Evolutionary conservation across 2,329 filamentous ascomycete species (phyloP).

Genomic region (Alternaria longipes): DNA sequence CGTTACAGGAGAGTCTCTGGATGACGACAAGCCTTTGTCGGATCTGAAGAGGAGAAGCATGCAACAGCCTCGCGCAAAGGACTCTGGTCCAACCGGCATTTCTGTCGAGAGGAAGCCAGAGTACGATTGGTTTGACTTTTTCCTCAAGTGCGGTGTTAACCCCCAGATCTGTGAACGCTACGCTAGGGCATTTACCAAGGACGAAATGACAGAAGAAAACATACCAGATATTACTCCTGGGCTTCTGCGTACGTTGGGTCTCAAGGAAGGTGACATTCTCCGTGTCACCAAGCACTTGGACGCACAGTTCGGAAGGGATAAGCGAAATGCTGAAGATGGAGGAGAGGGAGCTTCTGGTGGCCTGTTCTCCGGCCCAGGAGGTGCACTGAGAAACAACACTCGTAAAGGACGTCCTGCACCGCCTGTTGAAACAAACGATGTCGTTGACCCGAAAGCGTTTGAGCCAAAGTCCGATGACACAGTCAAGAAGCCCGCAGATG

Average conservation of each 20-base stretch:
- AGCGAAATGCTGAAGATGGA: constrained; percentile 66
- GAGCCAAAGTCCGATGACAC: constrained; percentile 64
- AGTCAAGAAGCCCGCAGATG: constrained; percentile 57
- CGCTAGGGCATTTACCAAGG: constrained; percentile 84
- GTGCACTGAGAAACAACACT: constrained; percentile 90
- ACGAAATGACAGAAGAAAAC: constrained; percentile 96
- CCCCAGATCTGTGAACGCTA: constrained; percentile 95
- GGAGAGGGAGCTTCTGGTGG: constrained; percentile 71
- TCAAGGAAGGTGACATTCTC: constrained; percentile 95
- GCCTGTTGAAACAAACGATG: constrained; percentile 83
- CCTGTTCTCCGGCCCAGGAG: constrained; percentile 93
- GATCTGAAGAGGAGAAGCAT: constrained; percentile 72
- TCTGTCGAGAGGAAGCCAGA: constrained; percentile 74
- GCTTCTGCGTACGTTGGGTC: constrained; percentile 84
- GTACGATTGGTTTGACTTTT: constrained; percentile 99
- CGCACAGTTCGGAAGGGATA: constrained; percentile 74
- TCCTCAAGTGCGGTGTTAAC: constrained; percentile 89
- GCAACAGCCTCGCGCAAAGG: constrained; percentile 57
- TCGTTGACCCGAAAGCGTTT: constrained; percentile 88
- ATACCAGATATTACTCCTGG: constrained; percentile 87
- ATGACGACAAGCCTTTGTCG: constrained; percentile 91
- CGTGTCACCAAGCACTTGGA: constrained; percentile 93
- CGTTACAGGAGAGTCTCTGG: constrained; percentile 83
- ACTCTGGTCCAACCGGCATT: constrained; percentile 64
- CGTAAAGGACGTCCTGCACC: constrained; percentile 89